Evolutionary conservation across 2,329 filamentous ascomycete genomes (phyloP).

Genomic region (Venturiaceae sp.): DNA sequence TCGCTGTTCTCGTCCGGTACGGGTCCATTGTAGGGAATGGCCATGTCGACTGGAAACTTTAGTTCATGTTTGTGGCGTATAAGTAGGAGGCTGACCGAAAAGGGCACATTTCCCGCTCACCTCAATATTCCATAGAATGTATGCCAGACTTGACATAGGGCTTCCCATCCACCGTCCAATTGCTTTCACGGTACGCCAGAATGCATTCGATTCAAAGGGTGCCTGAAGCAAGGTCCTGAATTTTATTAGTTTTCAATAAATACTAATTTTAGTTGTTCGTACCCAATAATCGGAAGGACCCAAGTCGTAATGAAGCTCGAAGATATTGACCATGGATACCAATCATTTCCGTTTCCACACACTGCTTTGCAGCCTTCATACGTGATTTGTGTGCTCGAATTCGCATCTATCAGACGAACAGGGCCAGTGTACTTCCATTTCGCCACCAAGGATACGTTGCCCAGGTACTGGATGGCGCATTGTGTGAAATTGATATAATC

Average conservation of each 20-base stretch:
- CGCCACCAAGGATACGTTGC: slow-evolving; percentile 8
- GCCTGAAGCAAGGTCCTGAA: slow-evolving; percentile 14
- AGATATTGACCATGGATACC: slow-evolving; percentile 13
- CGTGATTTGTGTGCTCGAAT: slow-evolving; percentile 6
- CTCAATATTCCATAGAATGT: slow-evolving; percentile 23
- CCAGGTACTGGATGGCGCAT: slow-evolving; percentile 14
- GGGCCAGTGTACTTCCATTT: slow-evolving; percentile 15
- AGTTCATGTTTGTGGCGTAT: not conserved
- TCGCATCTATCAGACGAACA: slow-evolving; percentile 6
- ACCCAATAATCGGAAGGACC: slow-evolving; percentile 14
- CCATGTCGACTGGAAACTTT: slow-evolving; percentile 5
- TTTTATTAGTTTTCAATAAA: too few relatives aligned
- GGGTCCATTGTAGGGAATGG: slow-evolving; percentile 3
- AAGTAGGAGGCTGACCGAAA: not conserved
- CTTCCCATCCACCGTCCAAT: slow-evolving; percentile 17
- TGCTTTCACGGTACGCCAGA: slow-evolving; percentile 11
- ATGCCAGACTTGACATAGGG: slow-evolving; percentile 18
- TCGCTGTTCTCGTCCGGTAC: not conserved
- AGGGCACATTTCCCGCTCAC: slow-evolving; percentile 20
- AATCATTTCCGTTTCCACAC: slow-evolving; percentile 11
- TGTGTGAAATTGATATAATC: slow-evolving; percentile 13
- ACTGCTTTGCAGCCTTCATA: slow-evolving; percentile 3
- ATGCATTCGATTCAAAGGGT: slow-evolving; percentile 15
- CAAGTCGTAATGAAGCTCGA: slow-evolving; percentile 16
- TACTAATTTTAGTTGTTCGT: too few relatives aligned